phyloP scores from a whole-genome alignment of 495 filamentous ascomycete genomes.

The Penicillium subrubescens region DNA sequence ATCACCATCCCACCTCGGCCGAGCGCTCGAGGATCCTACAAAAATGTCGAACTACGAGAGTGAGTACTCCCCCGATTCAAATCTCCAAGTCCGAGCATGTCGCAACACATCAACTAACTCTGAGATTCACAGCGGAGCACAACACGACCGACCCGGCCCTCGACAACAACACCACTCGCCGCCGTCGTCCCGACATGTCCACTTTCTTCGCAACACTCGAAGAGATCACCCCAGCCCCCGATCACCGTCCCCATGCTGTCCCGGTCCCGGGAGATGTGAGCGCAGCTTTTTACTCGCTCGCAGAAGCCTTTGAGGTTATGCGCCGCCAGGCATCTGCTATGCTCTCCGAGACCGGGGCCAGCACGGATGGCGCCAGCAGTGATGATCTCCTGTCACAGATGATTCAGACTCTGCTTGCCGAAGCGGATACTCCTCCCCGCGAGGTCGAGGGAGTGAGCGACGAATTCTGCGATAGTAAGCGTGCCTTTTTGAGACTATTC shows the following conservation, averaged over 20 bases:
- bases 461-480: slow-evolving; percentile 69
- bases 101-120: not conserved
- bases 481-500: not conserved
- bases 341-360: not conserved
- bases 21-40: slow-evolving; percentile 12
- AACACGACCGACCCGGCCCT: slow-evolving; percentile 55
- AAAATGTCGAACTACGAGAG: slow-evolving; percentile 62
- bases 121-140: slow-evolving; percentile 66
- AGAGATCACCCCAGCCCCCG: slow-evolving; percentile 57
- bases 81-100: not conserved
- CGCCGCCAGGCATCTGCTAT: slow-evolving; percentile 31
- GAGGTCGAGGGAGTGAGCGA: slow-evolving; percentile 77
- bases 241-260: slow-evolving; percentile 57
- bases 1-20: slow-evolving; percentile 8
- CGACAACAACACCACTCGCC: slow-evolving; percentile 33
- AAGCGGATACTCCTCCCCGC: slow-evolving; percentile 66
- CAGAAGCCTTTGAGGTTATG: slow-evolving; percentile 59
- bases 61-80: slow-evolving; percentile 18
- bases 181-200: slow-evolving; percentile 77
- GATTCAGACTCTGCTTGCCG: slow-evolving; percentile 60
- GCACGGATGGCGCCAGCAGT: slow-evolving; percentile 10
- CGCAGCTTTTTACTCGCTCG: slow-evolving; percentile 61
- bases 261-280: slow-evolving; percentile 74
- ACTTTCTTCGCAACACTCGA: slow-evolving; percentile 81
- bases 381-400: slow-evolving; percentile 60